Conservation (phyloP, 805 yeast genomes). For the Candida saitoana region DNA sequence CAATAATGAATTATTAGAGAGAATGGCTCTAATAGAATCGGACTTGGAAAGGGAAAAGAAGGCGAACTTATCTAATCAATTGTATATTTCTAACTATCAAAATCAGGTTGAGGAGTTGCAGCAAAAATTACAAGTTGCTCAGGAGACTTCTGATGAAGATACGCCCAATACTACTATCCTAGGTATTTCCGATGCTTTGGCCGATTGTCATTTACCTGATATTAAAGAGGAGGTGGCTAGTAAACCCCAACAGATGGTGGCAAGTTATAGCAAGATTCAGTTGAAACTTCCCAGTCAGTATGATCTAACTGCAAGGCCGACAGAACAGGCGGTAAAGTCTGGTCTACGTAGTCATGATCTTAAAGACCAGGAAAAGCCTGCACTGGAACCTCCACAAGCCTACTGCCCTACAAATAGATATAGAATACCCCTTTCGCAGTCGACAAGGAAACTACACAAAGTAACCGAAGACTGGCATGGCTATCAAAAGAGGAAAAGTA, state of each 20-base stretch:
- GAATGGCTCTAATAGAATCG: constrained; percentile 38
- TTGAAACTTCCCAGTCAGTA: not conserved
- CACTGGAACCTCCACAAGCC: too few relatives aligned
- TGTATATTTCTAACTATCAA: constrained; percentile 28
- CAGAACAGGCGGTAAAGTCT: too few relatives aligned
- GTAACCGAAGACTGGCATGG: too few relatives aligned
- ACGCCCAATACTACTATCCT: not conserved
- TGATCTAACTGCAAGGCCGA: too few relatives aligned
- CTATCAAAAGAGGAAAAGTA: too few relatives aligned
- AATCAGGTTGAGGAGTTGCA: constrained; percentile 22
- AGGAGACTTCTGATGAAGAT: not conserved
- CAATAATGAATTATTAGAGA: constrained; percentile 40
- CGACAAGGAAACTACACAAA: too few relatives aligned
- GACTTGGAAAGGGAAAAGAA: constrained; percentile 31
- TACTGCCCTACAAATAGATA: too few relatives aligned
- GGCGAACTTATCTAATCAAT: constrained; percentile 19
- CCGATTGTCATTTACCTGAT: not conserved
- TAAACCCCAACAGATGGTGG: not conserved
- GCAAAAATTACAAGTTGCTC: not conserved
- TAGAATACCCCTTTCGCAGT: too few relatives aligned
- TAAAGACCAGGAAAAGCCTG: too few relatives aligned
- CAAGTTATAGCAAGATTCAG: not conserved
- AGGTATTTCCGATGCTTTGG: not conserved
- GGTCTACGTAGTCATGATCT: too few relatives aligned
- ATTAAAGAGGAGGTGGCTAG: not conserved